Evolutionary conservation across 169 alveolate species (phyloP).

Genomic region (Plasmodium ovale): DNA sequence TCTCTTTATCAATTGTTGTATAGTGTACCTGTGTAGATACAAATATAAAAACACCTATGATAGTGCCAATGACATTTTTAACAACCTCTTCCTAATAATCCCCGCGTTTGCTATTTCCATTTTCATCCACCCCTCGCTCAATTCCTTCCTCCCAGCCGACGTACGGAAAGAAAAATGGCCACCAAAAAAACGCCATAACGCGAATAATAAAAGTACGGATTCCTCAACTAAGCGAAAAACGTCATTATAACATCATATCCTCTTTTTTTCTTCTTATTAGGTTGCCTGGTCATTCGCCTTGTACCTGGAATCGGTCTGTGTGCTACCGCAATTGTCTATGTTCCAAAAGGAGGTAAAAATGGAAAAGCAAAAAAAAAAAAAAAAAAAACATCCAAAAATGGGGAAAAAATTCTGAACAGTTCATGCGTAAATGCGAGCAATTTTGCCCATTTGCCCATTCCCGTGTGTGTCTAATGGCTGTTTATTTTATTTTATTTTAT

Average conservation of each 20-base stretch:
- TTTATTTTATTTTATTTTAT: not conserved
- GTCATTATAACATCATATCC: not conserved
- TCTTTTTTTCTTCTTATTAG: slow-evolving; percentile 8
- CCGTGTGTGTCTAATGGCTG: slow-evolving; percentile 1
- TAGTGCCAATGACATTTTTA: slow-evolving; percentile 86
- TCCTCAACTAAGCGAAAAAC: not conserved
- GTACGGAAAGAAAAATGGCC: slow-evolving; percentile 35
- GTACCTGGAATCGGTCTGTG: slow-evolving; percentile 93
- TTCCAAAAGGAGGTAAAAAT: slow-evolving; percentile 89
- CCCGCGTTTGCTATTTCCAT: slow-evolving; percentile 91
- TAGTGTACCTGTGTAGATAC: slow-evolving; percentile 88
- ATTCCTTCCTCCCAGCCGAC: slow-evolving; percentile 91
- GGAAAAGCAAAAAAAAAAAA: slow-evolving; percentile 2
- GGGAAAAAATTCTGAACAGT: not conserved
- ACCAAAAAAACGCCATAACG: not conserved
- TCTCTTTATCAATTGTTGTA: slow-evolving; percentile 86
- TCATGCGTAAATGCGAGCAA: not conserved
- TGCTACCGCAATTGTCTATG: slow-evolving; percentile 93
- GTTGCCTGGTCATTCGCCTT: slow-evolving; percentile 94
- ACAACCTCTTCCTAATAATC: slow-evolving; percentile 84
- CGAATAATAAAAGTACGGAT: not conserved
- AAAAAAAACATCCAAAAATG: not conserved
- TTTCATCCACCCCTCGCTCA: slow-evolving; percentile 93
- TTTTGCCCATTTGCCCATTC: not conserved
- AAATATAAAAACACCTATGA: slow-evolving; percentile 89